These are phyloP conservation scores for Cicer bijugum DNA, from an alignment of 306 rosid species.

Conservation along the genomic window DNA sequence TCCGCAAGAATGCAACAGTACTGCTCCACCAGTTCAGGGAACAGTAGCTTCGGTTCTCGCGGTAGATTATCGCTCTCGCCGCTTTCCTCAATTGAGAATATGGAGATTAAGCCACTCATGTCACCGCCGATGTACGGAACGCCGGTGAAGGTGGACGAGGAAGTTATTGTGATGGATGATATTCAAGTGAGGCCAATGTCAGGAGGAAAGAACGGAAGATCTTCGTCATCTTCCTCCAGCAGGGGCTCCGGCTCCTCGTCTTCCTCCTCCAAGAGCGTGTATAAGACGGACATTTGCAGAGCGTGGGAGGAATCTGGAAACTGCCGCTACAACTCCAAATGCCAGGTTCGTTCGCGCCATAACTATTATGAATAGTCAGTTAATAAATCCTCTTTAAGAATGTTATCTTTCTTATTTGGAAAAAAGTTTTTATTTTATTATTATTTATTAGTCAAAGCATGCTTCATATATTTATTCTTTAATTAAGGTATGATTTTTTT, in stretches of 20 bases:
- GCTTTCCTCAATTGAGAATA: constrained; percentile 63
- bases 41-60: constrained; percentile 52
- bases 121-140: constrained; percentile 56
- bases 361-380: constrained; percentile 26
- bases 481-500: constrained; percentile 19
- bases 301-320: constrained; percentile 54
- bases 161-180: constrained; percentile 74
- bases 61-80: constrained; percentile 53
- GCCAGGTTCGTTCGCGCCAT: constrained; percentile 61
- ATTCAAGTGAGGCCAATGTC: constrained; percentile 52
- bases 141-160: constrained; percentile 66
- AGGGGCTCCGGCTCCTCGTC: constrained; percentile 25
- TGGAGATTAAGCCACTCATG: constrained; percentile 49
- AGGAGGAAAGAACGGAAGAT: constrained; percentile 52
- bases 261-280: constrained; percentile 46
- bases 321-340: constrained; percentile 51
- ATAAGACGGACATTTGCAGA: constrained; percentile 48
- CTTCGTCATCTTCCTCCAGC: constrained; percentile 48
- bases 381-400: background rate
- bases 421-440: background rate
- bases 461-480: background rate
- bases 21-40: constrained; percentile 44
- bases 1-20: constrained; percentile 29
- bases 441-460: background rate
- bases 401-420: background rate